Evolutionary conservation across 2,329 filamentous ascomycete species (phyloP), one percentile per base, ranked within the genome.

Genomic region (Fusarium ramigenum): DNA sequence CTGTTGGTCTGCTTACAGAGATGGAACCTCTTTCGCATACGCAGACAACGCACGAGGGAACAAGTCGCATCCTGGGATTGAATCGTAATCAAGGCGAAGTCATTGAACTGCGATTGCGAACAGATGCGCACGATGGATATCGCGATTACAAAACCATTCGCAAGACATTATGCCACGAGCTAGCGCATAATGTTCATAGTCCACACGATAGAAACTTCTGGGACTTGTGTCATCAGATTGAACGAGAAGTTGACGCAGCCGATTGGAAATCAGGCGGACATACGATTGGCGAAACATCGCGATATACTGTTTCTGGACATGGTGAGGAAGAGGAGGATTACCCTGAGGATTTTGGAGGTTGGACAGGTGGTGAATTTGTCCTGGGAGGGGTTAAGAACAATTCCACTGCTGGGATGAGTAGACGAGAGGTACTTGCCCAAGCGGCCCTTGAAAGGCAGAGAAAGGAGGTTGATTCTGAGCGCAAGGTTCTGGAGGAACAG

Each of bases 71-170:
- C 4, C 83, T 98, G 1, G 96, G 96, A 0, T 81, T 98, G 44
- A 99, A 99, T 80, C 87, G 94, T 16, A 98, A 98, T 79, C 83
- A 87, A 6, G 96, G 96, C 68, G 93, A 97, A 81, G 93, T 94
- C 2, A 97, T 99, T 63, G 95, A 98, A 85, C 83, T 99, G 69
- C 87, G 96, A 0, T 84, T 99, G 40, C 87, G 96, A n/a, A 98
- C 96, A 3, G 96, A 99, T 83, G 93, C 93, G 6, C 94, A 96
- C 80, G 95, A 97, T 80, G 96, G 96, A 2, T 98, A 97, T 79
- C 86, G 96, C 42, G 94, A 98, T 80, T 99, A 98, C 84, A 92
- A 92, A 77, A 95, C 93, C 0, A 97, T 99, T 54, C 89, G 96
- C 58, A 93, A 93, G 76, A 98, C 96, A 50, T 86, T 99, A 18